Evolutionary conservation across 2,329 filamentous ascomycete genomes (phyloP).

Genomic region (Aureobasidium pullulans): DNA sequence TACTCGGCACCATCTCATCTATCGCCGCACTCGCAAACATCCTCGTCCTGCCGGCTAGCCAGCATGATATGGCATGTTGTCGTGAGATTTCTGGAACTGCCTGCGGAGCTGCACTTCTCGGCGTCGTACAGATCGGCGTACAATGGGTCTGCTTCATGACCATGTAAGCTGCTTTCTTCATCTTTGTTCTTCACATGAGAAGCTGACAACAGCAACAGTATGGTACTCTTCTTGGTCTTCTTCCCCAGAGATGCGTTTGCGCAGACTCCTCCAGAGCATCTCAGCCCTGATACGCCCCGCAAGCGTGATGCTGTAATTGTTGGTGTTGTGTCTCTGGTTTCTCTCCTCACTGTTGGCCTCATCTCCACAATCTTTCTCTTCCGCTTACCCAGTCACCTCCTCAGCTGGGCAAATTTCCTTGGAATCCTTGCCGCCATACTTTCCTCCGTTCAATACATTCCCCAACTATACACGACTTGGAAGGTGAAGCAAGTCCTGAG

Average conservation of each 20-base stretch:
- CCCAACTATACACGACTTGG: conserved; percentile 91
- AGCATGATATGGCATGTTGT: conserved; percentile 79
- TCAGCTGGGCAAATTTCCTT: conserved; percentile 76
- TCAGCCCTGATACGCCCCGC: conserved; percentile 39
- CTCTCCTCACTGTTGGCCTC: conserved; percentile 65
- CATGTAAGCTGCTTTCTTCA: conserved; percentile 56
- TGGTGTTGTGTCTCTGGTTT: conserved; percentile 62
- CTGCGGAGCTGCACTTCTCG: conserved; percentile 77
- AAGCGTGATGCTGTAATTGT: conserved; percentile 76
- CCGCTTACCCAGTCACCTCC: conserved; percentile 56
- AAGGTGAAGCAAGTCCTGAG: conserved; percentile 78
- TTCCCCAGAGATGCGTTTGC: conserved; percentile 57
- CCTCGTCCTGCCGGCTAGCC: conserved; percentile 73
- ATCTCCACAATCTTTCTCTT: conserved; percentile 58
- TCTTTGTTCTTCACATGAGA: no score
- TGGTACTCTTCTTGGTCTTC: conserved; percentile 90
- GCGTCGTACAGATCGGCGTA: conserved; percentile 81
- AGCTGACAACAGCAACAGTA: conserved; percentile 44
- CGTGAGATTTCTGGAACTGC: conserved; percentile 71
- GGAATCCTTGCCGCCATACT: conserved; percentile 72
- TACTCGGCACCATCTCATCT: conserved; percentile 87
- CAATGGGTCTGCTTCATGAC: conserved; percentile 89
- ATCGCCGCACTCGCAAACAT: conserved; percentile 85
- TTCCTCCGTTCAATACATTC: conserved; percentile 84
- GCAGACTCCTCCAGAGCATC: conserved; percentile 32